Conservation (phyloP, 768 basidiomycete species). For the Solioccasus polychromus region DNA sequence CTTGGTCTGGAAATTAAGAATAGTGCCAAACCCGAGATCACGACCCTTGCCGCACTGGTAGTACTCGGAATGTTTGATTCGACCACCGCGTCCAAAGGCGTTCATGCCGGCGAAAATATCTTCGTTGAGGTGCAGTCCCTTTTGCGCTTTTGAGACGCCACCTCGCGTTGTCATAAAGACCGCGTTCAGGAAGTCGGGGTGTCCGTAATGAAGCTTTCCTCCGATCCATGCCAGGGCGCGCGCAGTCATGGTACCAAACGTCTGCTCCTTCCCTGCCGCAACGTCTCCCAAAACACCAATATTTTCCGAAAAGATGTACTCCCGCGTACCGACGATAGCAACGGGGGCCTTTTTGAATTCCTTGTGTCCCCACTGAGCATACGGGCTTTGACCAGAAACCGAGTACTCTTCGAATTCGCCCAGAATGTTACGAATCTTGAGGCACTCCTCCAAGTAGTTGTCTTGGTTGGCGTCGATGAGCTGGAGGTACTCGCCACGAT, state of each 20-base stretch:
- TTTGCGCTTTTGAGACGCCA: constrained; percentile 98
- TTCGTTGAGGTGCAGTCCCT: constrained; percentile 96
- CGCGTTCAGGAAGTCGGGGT: constrained; percentile 98
- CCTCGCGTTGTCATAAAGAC: constrained; percentile 98
- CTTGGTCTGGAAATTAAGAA: constrained; percentile 99
- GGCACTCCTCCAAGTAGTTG: constrained; percentile 98
- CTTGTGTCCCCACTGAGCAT: constrained; percentile 93
- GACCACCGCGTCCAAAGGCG: constrained; percentile 94
- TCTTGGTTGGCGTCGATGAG: constrained; percentile 99
- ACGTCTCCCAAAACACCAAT: constrained; percentile 99
- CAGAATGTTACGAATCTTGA: constrained; percentile 97
- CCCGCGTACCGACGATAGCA: constrained; percentile 96
- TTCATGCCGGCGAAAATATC: constrained; percentile 99
- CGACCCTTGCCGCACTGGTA: constrained; percentile 99
- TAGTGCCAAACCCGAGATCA: constrained; percentile 98
- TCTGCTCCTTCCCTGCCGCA: constrained; percentile 99
- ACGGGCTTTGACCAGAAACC: constrained; percentile 89
- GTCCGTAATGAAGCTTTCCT: constrained; percentile 97
- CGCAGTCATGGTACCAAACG: constrained; percentile 97
- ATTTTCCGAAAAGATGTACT: constrained; percentile 99
- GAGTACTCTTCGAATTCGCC: constrained; percentile 97
- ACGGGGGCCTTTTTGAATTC: constrained; percentile 89
- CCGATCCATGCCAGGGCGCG: constrained; percentile 96
- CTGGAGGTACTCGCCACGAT: constrained; percentile 97
- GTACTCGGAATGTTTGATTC: constrained; percentile 99